A percentile compares a stretch with the other conserved stretches of the same genome.
phyloP scores from a whole-genome alignment of 2,329 filamentous ascomycete genomes.

The Akanthomyces uredinophilus region DNA sequence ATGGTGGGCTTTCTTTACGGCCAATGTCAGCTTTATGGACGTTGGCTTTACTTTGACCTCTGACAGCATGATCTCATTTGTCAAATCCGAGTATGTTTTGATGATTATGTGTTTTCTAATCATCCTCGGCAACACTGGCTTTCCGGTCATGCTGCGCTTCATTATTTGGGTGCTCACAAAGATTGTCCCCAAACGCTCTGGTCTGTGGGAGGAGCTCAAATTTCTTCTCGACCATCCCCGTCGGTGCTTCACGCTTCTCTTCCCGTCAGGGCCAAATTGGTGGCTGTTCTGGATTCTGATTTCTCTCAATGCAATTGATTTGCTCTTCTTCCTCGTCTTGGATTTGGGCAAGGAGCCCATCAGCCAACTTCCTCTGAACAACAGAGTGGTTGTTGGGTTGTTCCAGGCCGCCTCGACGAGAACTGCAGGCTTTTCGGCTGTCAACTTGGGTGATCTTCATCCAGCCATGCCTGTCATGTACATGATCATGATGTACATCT shows the following conservation, averaged over 20 bases:
- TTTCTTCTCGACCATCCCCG: constrained; percentile 93
- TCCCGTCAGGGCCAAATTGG: constrained; percentile 87
- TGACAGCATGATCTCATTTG: constrained; percentile 90
- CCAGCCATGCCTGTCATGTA: constrained; percentile 92
- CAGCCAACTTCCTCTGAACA: constrained; percentile 61
- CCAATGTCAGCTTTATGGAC: constrained; percentile 88
- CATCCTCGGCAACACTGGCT: constrained; percentile 91
- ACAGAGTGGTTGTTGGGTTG: constrained; percentile 76
- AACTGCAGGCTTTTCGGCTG: constrained; percentile 82
- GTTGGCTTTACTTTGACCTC: constrained; percentile 89
- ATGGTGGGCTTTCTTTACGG: constrained; percentile 93
- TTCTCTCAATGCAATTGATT: constrained; percentile 73
- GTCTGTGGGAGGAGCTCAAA: constrained; percentile 80
- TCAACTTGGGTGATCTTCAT: constrained; percentile 73
- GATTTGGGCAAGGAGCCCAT: constrained; percentile 74
- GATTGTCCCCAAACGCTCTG: constrained; percentile 57
- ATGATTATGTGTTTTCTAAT: constrained; percentile 80
- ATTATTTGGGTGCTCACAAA: constrained; percentile 80
- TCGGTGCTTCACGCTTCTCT: constrained; percentile 91
- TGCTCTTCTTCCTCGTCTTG: constrained; percentile 87
- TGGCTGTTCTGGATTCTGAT: constrained; percentile 88
- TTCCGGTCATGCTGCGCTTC: constrained; percentile 89
- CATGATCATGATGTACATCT: constrained; percentile 99
- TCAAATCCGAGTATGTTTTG: constrained; percentile 68
- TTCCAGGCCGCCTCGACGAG: constrained; percentile 88